phyloP scores from a whole-genome alignment of 805 yeast genomes.

The Diddensiella caesifluorescens region DNA sequence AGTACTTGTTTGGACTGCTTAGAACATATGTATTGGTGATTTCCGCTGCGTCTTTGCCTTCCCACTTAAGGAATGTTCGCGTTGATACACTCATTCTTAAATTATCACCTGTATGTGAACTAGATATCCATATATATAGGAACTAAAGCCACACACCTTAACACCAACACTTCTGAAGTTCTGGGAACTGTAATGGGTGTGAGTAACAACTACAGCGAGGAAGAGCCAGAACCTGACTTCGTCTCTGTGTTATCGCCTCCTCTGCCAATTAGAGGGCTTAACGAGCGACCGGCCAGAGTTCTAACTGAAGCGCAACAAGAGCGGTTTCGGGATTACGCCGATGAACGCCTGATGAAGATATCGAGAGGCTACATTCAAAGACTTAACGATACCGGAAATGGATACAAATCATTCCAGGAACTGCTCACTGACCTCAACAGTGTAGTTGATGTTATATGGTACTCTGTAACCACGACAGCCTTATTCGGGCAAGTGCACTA shows the following conservation, averaged over 20 bases:
- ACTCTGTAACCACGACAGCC: slow-evolving; percentile 40
- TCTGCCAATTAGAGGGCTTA: background rate
- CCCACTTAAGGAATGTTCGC: slow-evolving; percentile 50
- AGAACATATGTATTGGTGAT: slow-evolving; percentile 46
- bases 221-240: background rate
- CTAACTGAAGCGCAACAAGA: slow-evolving; percentile 20
- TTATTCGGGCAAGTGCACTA: slow-evolving; percentile 51
- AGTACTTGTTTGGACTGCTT: slow-evolving; percentile 40
- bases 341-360: slow-evolving; percentile 20
- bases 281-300: slow-evolving; percentile 2
- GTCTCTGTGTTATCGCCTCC: slow-evolving; percentile 10
- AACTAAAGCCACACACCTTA: too few relatives aligned
- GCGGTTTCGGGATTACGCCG: slow-evolving; percentile 21
- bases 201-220: too few relatives aligned
- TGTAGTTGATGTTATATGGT: slow-evolving; percentile 56
- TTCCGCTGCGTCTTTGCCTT: slow-evolving; percentile 39
- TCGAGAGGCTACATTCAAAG: slow-evolving; percentile 25
- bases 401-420: slow-evolving; percentile 19
- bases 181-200: too few relatives aligned
- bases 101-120: too few relatives aligned
- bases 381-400: slow-evolving; percentile 10
- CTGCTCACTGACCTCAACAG: slow-evolving; percentile 39
- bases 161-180: too few relatives aligned
- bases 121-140: too few relatives aligned
- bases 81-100: slow-evolving; percentile 38